Percentiles rank a stretch among this genome's conserved stretches.
These are phyloP conservation scores for Sporothrix curviconia DNA, from an alignment of 2,329 filamentous ascomycete genomes.

Conservation along the genomic window DNA sequence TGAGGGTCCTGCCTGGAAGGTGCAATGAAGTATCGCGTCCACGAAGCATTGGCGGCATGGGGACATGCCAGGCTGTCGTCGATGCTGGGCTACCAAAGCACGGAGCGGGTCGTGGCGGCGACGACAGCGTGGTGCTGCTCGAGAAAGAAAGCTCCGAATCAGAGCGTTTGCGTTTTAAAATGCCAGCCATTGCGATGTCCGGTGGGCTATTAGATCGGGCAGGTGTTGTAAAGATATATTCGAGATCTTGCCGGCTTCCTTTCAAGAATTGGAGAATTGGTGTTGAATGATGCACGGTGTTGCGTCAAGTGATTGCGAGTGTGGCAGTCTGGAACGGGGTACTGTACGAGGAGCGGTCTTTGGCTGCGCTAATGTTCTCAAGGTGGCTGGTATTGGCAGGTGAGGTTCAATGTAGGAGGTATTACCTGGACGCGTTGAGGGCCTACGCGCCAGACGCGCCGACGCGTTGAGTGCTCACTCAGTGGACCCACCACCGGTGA, in stretches of 20 bases:
- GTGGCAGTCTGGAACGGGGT: too few relatives aligned
- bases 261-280: too few relatives aligned
- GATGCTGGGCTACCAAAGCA: constrained; percentile 28
- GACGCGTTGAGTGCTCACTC: neutral
- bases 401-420: too few relatives aligned
- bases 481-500: too few relatives aligned
- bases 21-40: constrained; percentile 33
- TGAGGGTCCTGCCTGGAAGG: constrained; percentile 52
- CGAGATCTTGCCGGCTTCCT: too few relatives aligned
- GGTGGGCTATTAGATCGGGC: too few relatives aligned
- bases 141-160: constrained; percentile 48
- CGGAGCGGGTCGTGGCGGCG: constrained; percentile 28
- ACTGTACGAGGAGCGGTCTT: too few relatives aligned
- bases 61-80: constrained; percentile 28
- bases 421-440: neutral
- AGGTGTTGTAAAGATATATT: too few relatives aligned
- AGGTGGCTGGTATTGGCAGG: too few relatives aligned
- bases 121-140: constrained; percentile 37
- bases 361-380: too few relatives aligned
- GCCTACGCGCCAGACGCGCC: neutral
- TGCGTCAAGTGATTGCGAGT: too few relatives aligned
- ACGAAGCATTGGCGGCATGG: constrained; percentile 26
- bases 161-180: constrained; percentile 59
- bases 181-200: constrained; percentile 28
- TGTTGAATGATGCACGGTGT: too few relatives aligned